Percentiles rank a stretch among this genome's conserved stretches.
Evolutionary conservation across 2,329 filamentous ascomycete species (phyloP).

Genomic region (Neocucurbitaria cava): DNA sequence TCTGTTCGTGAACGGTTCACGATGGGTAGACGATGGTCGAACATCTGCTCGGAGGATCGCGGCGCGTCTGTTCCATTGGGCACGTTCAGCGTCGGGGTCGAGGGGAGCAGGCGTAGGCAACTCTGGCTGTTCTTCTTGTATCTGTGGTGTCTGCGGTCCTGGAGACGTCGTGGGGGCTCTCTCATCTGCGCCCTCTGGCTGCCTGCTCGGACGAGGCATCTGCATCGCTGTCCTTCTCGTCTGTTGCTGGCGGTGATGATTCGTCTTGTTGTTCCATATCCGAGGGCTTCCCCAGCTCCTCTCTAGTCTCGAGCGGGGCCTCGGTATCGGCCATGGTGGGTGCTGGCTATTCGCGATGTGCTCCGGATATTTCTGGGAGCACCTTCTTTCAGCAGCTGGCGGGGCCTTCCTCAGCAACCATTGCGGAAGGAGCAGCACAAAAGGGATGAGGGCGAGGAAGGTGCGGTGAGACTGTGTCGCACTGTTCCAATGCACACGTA

Average conservation of each 20-base stretch:
- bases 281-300: slow-evolving; percentile 15
- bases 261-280: slow-evolving; percentile 18
- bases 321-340: slow-evolving; percentile 46
- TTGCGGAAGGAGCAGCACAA: slow-evolving; percentile 26
- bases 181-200: slow-evolving; percentile 20
- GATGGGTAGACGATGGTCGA: slow-evolving; percentile 39
- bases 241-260: slow-evolving; percentile 1
- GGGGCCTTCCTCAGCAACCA: slow-evolving; percentile 30
- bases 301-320: slow-evolving; percentile 16
- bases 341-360: slow-evolving; percentile 16
- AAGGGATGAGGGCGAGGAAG: slow-evolving; percentile 1
- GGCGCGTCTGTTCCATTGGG: slow-evolving; percentile 38
- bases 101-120: slow-evolving; percentile 26
- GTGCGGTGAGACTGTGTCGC: slow-evolving; percentile 3
- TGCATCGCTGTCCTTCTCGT: slow-evolving; percentile 14
- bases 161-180: slow-evolving; percentile 13
- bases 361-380: slow-evolving; percentile 20
- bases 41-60: slow-evolving; percentile 43
- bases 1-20: slow-evolving; percentile 61
- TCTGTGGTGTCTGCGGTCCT: slow-evolving; percentile 19
- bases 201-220: slow-evolving; percentile 28
- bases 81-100: slow-evolving; percentile 33
- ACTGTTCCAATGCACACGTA: slow-evolving; percentile 6
- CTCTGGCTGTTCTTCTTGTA: slow-evolving; percentile 25
- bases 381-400: slow-evolving; percentile 24